Evolutionary conservation across 306 rosid genomes (phyloP).

Genomic region (Pachyrhizus erosus): DNA sequence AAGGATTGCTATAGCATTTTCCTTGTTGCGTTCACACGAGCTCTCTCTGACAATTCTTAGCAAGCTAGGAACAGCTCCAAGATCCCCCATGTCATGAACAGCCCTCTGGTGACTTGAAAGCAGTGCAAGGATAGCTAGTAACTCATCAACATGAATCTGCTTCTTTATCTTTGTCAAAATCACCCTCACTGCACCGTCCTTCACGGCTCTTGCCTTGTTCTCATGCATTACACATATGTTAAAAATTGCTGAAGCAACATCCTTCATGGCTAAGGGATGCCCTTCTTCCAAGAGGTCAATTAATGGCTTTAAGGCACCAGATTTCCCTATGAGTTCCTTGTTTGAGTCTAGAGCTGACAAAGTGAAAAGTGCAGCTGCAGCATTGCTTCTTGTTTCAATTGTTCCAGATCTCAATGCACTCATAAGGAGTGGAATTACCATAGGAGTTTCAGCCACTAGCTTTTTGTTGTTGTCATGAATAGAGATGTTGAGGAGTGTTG

Average conservation of each 20-base stretch:
- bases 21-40: slow-evolving; percentile 76
- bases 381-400: slow-evolving; percentile 78
- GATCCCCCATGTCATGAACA: slow-evolving; percentile 79
- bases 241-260: slow-evolving; percentile 88
- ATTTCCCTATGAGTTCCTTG: slow-evolving; percentile 83
- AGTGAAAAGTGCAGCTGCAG: slow-evolving; percentile 92
- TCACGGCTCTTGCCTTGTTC: slow-evolving; percentile 82
- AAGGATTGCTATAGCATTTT: slow-evolving; percentile 78
- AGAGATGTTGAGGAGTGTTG: slow-evolving; percentile 85
- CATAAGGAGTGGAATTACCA: slow-evolving; percentile 67
- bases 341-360: slow-evolving; percentile 92
- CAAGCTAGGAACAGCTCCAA: slow-evolving; percentile 74
- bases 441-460: slow-evolving; percentile 80
- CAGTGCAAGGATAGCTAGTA: slow-evolving; percentile 77
- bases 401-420: slow-evolving; percentile 81
- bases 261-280: slow-evolving; percentile 76
- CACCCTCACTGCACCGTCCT: slow-evolving; percentile 71
- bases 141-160: slow-evolving; percentile 64
- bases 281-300: slow-evolving; percentile 85
- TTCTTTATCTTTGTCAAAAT: slow-evolving; percentile 64
- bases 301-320: slow-evolving; percentile 75
- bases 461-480: slow-evolving; percentile 90
- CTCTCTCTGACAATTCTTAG: slow-evolving; percentile 67
- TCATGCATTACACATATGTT: slow-evolving; percentile 73
- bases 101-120: slow-evolving; percentile 77